These are phyloP conservation scores for Geranium brycei DNA, from an alignment of 345 rosid species.

Conservation along the genomic window DNA sequence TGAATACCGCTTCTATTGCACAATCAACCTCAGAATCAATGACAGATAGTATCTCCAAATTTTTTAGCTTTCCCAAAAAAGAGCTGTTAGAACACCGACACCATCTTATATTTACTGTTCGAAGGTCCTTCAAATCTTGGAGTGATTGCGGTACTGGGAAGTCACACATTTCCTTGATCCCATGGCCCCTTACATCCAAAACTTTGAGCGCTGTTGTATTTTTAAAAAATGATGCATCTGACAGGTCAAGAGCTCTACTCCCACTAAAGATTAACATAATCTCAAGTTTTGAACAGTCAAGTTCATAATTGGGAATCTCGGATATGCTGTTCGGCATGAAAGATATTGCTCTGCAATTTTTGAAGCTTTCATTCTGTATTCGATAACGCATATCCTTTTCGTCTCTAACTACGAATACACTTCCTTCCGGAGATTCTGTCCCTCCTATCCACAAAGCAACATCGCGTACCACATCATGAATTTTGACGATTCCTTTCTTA, in stretches of 20 bases:
- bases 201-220: conserved; percentile 3
- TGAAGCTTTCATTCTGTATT: not conserved
- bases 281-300: not conserved
- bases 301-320: not conserved
- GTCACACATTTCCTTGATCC: not conserved
- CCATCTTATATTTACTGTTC: not conserved
- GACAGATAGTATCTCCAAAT: conserved; percentile 1
- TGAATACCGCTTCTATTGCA: not conserved
- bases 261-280: not conserved
- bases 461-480: conserved; percentile 13
- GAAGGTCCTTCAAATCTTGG: not conserved
- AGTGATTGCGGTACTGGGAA: conserved; percentile 2
- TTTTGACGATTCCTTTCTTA: not conserved
- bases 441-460: conserved; percentile 1
- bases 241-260: too few relatives aligned
- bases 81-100: not conserved
- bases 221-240: not conserved
- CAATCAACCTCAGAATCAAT: too few relatives aligned
- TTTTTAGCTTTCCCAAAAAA: not conserved
- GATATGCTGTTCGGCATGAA: not conserved
- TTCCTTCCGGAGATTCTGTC: not conserved
- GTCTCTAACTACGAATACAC: not conserved
- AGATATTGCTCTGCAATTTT: conserved; percentile 1
- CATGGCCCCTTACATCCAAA: not conserved
- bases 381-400: not conserved